Base-by-base conservation (phyloP, 2,329 filamentous ascomycete species). In the Hypoxylon sp. region DNA sequence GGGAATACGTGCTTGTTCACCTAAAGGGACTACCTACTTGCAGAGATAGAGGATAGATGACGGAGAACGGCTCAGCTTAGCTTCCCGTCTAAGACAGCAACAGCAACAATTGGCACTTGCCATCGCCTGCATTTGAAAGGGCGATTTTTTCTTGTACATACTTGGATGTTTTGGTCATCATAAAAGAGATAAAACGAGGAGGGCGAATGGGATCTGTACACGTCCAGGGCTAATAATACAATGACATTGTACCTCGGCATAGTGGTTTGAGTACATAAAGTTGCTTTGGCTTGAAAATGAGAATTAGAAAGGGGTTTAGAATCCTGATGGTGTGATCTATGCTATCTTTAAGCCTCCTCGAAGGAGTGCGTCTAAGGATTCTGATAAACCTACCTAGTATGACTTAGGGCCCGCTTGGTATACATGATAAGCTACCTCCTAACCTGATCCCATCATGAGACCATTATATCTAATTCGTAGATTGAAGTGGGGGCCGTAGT, bases 1-100 rank as follows among this genome's bases (percentile, higher is more conserved):
- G 82, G 82, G 47, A 83, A 83, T 8, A 50, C 48, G 11, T 69
- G 67, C 21, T 17, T 52, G 10, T 62, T 60, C 29, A 24, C 51
- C 35, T 67, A 53, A 65, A 39, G 17, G 50, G 21, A 27, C 24
- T 27, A 27, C 19, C 19, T 24, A 8, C 35, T 60, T 29, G 17
- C 17, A 19, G 39, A 8, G 15, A 44, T 8, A 44, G 17, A 8
- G 39, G 17, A 17, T 11, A 44, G 10, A 21, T 44, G n/a, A 10
- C 19, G 19, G 31, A 19, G 21, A 11, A 21, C 17, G 6, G 11
- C 44, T 56, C n/a, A 27, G n/a, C 44, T 6, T 5, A 27, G 24
- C 24, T 27, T 5, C 15, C 24, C 24, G 17, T 32, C 35, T 48
- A 39, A 29, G n/a, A 39, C 32, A 19, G 19, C 31, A 46, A 27